Percentiles rank a stretch among this genome's conserved stretches.
Evolutionary conservation across 306 rosid genomes (phyloP).

Genomic region (Prunus fruticosa): DNA sequence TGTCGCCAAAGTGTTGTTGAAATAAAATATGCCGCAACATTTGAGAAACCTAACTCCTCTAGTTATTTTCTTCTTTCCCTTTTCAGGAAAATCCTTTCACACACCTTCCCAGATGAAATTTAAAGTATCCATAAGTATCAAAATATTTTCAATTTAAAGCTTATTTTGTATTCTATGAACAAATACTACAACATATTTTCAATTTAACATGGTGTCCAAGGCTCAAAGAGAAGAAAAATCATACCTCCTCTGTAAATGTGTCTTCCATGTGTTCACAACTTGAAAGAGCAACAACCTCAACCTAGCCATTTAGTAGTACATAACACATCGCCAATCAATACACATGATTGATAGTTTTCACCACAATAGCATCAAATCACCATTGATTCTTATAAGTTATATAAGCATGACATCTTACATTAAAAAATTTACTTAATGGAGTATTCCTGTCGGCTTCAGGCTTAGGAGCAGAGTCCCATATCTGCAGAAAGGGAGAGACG

Average conservation of each 20-base stretch:
- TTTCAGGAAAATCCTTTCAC: too few species aligned
- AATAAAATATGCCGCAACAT: too few species aligned
- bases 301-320: slow-evolving; percentile 56
- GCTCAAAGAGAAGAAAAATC: too few species aligned
- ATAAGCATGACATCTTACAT: slow-evolving; percentile 39
- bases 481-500: slow-evolving; percentile 41
- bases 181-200: not conserved
- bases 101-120: too few species aligned
- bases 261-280: slow-evolving; percentile 99
- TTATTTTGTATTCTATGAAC: too few species aligned
- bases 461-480: slow-evolving; percentile 99
- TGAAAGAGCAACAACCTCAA: slow-evolving; percentile 95
- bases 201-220: too few species aligned
- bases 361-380: not conserved
- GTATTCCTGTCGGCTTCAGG: slow-evolving; percentile 85
- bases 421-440: slow-evolving; percentile 90
- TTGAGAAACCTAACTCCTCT: too few species aligned
- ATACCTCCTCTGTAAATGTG: slow-evolving; percentile 90
- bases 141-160: too few species aligned
- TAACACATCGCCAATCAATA: slow-evolving; percentile 5
- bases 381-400: too few species aligned
- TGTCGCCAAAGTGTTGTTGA: too few species aligned
- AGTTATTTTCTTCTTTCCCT: too few species aligned
- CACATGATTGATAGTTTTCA: not conserved
- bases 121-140: too few species aligned